Evolutionary conservation across 75 land plant genomes (phyloP).

Genomic region (Larix kaempferi): DNA sequence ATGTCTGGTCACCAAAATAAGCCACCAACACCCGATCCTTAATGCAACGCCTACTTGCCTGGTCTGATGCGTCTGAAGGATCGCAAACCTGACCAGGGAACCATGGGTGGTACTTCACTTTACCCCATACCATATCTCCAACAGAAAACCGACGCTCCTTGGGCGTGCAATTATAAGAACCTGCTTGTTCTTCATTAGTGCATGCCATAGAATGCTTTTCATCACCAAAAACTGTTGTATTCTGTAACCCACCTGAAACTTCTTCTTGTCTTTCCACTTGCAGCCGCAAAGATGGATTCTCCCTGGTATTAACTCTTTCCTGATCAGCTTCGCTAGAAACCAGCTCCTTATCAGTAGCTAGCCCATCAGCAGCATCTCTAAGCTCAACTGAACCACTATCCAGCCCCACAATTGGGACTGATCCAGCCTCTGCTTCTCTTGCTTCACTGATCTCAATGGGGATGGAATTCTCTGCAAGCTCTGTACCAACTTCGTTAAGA

Average conservation of each 20-base stretch:
- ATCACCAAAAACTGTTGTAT: neutral
- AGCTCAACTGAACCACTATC: neutral
- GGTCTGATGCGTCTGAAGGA: constrained; percentile 60
- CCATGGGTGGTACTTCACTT: constrained; percentile 69
- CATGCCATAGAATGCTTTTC: neutral
- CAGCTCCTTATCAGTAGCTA: neutral
- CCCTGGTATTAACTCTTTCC: neutral
- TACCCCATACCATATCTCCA: constrained; percentile 72
- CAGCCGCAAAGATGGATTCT: neutral
- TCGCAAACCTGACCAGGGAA: constrained; percentile 74
- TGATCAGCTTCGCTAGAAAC: neutral
- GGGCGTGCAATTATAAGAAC: neutral
- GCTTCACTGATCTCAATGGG: neutral
- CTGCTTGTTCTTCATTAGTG: neutral
- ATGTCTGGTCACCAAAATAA: constrained; percentile 69
- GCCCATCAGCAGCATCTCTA: neutral
- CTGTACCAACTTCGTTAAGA: neutral
- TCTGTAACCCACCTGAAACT: neutral
- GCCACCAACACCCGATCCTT: constrained; percentile 56
- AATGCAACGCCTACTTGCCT: constrained; percentile 36
- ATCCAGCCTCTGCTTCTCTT: neutral
- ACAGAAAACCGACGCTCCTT: constrained; percentile 30
- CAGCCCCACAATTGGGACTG: neutral
- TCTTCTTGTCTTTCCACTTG: neutral
- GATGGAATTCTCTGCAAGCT: neutral